Percentiles rank a stretch among this genome's conserved stretches.
Evolutionary conservation across 495 filamentous ascomycete genomes (phyloP).

Genomic region (Mycothermus thermophilus): DNA sequence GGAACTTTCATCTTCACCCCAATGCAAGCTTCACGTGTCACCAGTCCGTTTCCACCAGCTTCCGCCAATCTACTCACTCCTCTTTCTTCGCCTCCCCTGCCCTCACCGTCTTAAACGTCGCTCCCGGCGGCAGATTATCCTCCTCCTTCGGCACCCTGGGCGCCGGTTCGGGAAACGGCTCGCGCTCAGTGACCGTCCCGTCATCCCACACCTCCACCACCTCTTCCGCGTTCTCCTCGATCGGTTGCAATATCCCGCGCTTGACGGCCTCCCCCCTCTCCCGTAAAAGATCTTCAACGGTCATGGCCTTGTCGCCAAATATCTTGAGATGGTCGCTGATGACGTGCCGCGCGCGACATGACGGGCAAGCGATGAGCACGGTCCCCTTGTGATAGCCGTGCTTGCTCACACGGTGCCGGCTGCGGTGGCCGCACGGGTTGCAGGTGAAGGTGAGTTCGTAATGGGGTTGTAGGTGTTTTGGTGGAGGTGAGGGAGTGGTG

Average conservation of each 20-base stretch:
- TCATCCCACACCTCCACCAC: conserved; percentile 61
- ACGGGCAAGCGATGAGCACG: conserved; percentile 74
- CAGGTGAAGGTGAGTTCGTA: conserved; percentile 90
- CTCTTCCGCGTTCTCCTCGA: conserved; percentile 40
- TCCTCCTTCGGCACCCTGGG: conserved; percentile 6
- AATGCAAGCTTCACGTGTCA: no score
- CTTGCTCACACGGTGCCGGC: conserved; percentile 67
- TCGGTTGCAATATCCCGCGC: conserved; percentile 42
- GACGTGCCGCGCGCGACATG: conserved; percentile 71
- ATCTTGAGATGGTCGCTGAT: conserved; percentile 82
- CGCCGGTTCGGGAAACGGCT: conserved; percentile 1
- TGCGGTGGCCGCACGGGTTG: conserved; percentile 64
- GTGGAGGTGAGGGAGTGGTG: conserved; percentile 7
- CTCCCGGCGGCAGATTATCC: conserved; percentile 10
- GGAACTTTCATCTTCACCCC: no score
- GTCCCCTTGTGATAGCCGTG: conserved; percentile 87
- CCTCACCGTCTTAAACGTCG: conserved; percentile 16
- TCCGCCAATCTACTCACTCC: no score
- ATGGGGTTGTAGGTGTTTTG: conserved; percentile 25
- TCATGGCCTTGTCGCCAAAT: conserved; percentile 51
- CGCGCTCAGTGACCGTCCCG: conserved; percentile 23
- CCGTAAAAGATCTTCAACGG: conserved; percentile 57
- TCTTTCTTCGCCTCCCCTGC: conserved; percentile 1
- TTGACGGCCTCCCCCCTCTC: conserved; percentile 53
- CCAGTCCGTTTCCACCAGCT: no score